Percentiles rank a stretch among this genome's conserved stretches.
Evolutionary conservation across 2,329 filamentous ascomycete genomes (phyloP).

Genomic region (Beauveria varroae): DNA sequence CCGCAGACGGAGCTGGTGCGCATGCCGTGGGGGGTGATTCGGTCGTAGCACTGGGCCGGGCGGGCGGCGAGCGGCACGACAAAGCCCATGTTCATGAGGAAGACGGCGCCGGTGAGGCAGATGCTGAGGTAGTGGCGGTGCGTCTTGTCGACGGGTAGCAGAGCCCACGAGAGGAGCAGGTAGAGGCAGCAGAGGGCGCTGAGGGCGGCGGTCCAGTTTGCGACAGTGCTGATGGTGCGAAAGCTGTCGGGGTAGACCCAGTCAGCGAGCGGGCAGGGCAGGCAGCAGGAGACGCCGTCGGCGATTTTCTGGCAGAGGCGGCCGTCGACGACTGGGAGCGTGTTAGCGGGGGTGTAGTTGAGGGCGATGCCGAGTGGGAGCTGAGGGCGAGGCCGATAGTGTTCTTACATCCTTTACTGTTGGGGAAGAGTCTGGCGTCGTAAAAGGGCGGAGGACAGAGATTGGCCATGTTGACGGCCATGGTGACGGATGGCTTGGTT

Average conservation of each 20-base stretch:
- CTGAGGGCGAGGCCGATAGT: neutral
- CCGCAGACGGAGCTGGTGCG: constrained; percentile 73
- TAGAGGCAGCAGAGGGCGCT: constrained; percentile 67
- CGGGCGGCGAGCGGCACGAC: constrained; percentile 75
- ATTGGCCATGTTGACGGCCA: constrained; percentile 18
- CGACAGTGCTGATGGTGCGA: constrained; percentile 49
- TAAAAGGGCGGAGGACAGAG: constrained; percentile 63
- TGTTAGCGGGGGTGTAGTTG: constrained; percentile 8
- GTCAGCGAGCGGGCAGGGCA: constrained; percentile 82
- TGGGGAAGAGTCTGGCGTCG: constrained; percentile 52
- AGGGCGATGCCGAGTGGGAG: neutral
- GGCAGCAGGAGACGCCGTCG: constrained; percentile 60
- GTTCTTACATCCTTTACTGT: constrained; percentile 58
- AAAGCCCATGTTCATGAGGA: constrained; percentile 83
- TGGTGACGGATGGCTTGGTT: neutral
- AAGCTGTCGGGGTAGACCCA: constrained; percentile 63
- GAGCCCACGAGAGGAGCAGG: constrained; percentile 69
- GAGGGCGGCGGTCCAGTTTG: constrained; percentile 78
- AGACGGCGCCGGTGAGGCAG: constrained; percentile 67
- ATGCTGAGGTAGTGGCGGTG: constrained; percentile 90
- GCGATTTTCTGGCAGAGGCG: constrained; percentile 43
- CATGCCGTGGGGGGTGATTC: constrained; percentile 93
- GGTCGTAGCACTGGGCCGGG: constrained; percentile 77
- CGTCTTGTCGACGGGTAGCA: constrained; percentile 81
- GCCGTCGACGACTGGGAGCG: constrained; percentile 46